A percentile compares a stretch with the other conserved stretches of the same genome.
Evolutionary conservation across 805 yeast species (phyloP).

Genomic region (Wickerhamomyces hampshirensis): DNA sequence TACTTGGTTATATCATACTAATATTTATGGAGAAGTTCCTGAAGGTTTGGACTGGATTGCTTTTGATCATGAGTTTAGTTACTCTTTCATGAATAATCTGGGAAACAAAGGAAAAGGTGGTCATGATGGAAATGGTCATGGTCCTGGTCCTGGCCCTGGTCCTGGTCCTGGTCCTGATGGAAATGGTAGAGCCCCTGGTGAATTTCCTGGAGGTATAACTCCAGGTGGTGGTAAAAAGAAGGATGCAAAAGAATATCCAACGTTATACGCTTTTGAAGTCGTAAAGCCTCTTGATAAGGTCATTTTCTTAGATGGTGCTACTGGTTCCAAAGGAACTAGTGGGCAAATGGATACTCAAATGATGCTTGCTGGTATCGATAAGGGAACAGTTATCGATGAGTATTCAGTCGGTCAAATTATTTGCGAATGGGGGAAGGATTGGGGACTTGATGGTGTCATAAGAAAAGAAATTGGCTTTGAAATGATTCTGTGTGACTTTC

Average conservation of each 20-base stretch:
- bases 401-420: conserved; percentile 40
- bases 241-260: conserved; percentile 2
- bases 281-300: conserved; percentile 44
- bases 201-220: too few relatives aligned
- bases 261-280: too few relatives aligned
- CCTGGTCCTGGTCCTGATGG: neutral
- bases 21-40: conserved; percentile 35
- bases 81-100: conserved; percentile 42
- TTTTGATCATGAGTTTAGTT: conserved; percentile 55
- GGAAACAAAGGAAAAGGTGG: too few relatives aligned
- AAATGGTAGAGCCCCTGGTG: neutral
- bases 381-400: conserved; percentile 32
- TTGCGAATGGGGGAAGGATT: conserved; percentile 44
- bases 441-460: conserved; percentile 51
- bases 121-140: conserved; percentile 11
- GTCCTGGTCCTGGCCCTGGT: neutral
- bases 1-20: conserved; percentile 50
- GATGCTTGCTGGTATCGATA: conserved; percentile 32
- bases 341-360: conserved; percentile 58
- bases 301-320: conserved; percentile 55
- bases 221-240: conserved; percentile 7
- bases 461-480: conserved; percentile 58
- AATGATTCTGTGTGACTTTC: conserved; percentile 52
- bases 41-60: conserved; percentile 54
- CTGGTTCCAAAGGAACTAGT: conserved; percentile 44